These are phyloP conservation scores for Hypericum perforatum DNA, from an alignment of 345 rosid species.

Conservation along the genomic window DNA sequence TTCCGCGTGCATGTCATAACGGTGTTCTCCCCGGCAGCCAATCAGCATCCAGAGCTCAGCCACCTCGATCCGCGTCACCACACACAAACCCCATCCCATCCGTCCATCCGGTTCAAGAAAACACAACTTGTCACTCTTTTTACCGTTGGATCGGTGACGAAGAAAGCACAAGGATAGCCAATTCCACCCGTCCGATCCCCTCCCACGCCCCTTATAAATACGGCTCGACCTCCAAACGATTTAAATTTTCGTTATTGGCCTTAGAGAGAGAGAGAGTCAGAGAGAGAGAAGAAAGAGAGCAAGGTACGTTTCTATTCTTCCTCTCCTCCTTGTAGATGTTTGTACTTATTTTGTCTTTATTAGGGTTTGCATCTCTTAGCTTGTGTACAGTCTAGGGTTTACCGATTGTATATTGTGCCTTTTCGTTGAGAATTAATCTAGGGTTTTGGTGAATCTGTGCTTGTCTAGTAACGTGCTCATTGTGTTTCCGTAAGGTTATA, in stretches of 20 bases:
- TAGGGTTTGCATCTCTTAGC: background rate
- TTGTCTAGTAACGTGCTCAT: too few species aligned
- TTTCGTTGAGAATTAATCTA: background rate
- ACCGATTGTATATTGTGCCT: background rate
- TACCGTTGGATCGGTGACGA: constrained; percentile 32
- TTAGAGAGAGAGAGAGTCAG: background rate
- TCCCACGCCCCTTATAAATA: constrained; percentile 9
- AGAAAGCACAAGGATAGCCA: constrained; percentile 47
- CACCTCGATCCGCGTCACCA: constrained; percentile 35
- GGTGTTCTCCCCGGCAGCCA: constrained; percentile 6
- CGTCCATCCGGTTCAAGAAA: constrained; percentile 31
- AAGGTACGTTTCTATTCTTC: constrained; percentile 12
- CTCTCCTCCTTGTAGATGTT: background rate
- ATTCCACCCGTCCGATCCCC: constrained; percentile 27
- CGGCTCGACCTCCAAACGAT: rapidly evolving
- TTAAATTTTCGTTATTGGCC: background rate
- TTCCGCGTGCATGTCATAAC: too few species aligned
- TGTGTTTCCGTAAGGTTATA: too few species aligned
- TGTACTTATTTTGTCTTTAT: background rate
- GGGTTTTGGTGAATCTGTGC: background rate
- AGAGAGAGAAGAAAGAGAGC: background rate
- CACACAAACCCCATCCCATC: constrained; percentile 20
- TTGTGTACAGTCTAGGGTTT: background rate
- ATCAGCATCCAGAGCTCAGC: constrained; percentile 12
- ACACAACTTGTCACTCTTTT: constrained; percentile 31